phyloP scores from a whole-genome alignment of 1,284 basidiomycete genomes.

The Bothia castanella region DNA sequence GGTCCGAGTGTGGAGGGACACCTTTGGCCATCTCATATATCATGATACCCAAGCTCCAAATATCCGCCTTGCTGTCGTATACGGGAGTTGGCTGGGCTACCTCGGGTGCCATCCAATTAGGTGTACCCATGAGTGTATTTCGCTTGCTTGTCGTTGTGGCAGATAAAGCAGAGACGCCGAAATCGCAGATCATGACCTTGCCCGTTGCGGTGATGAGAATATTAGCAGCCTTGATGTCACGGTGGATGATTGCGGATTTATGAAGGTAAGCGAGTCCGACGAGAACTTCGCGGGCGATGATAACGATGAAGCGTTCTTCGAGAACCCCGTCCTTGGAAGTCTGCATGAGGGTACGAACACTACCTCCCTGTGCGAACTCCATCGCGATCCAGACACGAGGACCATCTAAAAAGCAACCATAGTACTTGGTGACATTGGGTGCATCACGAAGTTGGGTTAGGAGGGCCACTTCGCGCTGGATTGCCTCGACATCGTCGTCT shows the following conservation, averaged over 20 bases:
- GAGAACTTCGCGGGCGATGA: conserved; percentile 90
- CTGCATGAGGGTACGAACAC: conserved; percentile 85
- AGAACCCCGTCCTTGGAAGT: conserved; percentile 79
- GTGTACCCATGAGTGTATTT: conserved; percentile 93
- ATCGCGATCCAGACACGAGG: conserved; percentile 98
- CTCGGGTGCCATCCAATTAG: conserved; percentile 99
- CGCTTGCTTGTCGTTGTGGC: conserved; percentile 85
- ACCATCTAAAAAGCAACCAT: conserved; percentile 92
- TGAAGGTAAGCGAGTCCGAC: conserved; percentile 86
- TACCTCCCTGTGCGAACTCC: conserved; percentile 97
- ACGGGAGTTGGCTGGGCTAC: conserved; percentile 84
- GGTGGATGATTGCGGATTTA: conserved; percentile 91
- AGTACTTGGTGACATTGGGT: conserved; percentile 94
- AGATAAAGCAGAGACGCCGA: conserved; percentile 93
- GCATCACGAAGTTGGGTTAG: conserved; percentile 85
- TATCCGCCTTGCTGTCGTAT: conserved; percentile 94
- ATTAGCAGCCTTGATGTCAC: conserved; percentile 97
- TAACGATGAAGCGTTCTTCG: conserved; percentile 85
- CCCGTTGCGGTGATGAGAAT: conserved; percentile 84
- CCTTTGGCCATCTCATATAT: conserved; percentile 95
- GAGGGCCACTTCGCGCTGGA: conserved; percentile 93
- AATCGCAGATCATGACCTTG: conserved; percentile 93
- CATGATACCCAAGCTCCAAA: conserved; percentile 95
- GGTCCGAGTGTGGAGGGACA: conserved; percentile 84
- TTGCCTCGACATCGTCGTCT: conserved; percentile 95